Base-by-base conservation (phyloP, 805 yeast genomes). In the Starmera quercuum region DNA sequence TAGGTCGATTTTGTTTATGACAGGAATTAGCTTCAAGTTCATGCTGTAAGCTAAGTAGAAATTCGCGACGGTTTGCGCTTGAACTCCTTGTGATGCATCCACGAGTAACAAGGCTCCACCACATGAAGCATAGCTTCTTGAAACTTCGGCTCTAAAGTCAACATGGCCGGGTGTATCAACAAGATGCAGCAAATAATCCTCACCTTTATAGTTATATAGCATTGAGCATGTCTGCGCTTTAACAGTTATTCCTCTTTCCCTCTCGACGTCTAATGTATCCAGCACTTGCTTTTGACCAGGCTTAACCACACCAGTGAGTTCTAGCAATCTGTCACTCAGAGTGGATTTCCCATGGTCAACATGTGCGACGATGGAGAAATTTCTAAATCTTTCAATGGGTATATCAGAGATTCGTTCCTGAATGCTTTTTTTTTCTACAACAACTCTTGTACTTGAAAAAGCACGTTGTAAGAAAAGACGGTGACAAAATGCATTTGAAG, bases 81-180 rank as follows among this genome's bases (percentile, higher is more conserved):
- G 97, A 4, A 90, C 87, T 33, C 97, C 97, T 51, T 92, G 97
- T 2, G 90, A 71, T 2, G 97, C 97, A 63, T 92, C 98, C 2
- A 90, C 95, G 16, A 90, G 58, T 26, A 90, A 57, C 26, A 90
- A 60, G 0, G 97, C 97, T 11, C 97, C 97, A 24, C 88, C 95
- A 63, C 97, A 92, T 0, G 96, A 83, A 3, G 97, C 97, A 58
- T 88, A 88, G 7, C 95, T 84, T 45, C 97, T 62, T 4, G 94
- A 78, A 2, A 90, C 98, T 49, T 90, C 98, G 7, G 92, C 81
- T 34, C 96, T 66, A 56, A 90, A 90, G 56, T 90, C 98, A 21
- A 92, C 97, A 55, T 90, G 98, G 0, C 98, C 98, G 0, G 98
- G 98, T 0, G 97, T 90, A 56, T 90, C 98, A 29, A 92, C 96